phyloP scores from a whole-genome alignment of 768 basidiomycete genomes.

The Porpolomopsis calyptriformis region DNA sequence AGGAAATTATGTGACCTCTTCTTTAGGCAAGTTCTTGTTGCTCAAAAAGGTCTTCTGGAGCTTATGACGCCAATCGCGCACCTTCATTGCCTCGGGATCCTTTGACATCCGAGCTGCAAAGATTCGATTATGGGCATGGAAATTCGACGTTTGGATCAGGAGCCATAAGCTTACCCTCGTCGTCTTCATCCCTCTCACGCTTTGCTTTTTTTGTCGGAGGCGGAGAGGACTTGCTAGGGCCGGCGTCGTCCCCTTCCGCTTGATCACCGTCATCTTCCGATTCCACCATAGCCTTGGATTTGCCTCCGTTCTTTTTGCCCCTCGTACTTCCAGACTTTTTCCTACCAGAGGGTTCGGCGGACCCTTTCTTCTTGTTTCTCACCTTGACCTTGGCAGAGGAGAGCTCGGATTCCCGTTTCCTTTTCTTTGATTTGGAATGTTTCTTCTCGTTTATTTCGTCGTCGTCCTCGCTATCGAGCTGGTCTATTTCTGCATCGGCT shows the following conservation, averaged over 20 bases:
- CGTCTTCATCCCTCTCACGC: constrained; percentile 48
- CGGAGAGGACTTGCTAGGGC: constrained; percentile 46
- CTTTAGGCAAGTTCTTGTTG: constrained; percentile 50
- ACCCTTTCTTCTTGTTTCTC: constrained; percentile 34
- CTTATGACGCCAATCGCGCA: constrained; percentile 87
- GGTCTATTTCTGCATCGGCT: constrained; percentile 55
- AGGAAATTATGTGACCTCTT: constrained; percentile 39
- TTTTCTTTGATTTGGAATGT: constrained; percentile 33
- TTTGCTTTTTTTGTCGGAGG: constrained; percentile 58
- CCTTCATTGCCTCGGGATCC: constrained; percentile 57
- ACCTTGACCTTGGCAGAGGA: constrained; percentile 24
- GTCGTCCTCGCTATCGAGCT: constrained; percentile 47
- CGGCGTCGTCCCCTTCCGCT: constrained; percentile 38
- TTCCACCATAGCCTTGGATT: constrained; percentile 49
- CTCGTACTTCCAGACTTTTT: constrained; percentile 18
- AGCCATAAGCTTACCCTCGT: constrained; percentile 37
- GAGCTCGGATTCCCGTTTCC: constrained; percentile 13
- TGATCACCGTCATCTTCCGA: constrained; percentile 54
- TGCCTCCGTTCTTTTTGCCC: constrained; percentile 44
- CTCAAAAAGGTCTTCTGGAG: constrained; percentile 81
- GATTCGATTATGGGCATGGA: constrained; percentile 5
- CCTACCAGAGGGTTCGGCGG: constrained; percentile 26
- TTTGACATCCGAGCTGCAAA: constrained; percentile 39
- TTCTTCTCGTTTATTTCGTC: constrained; percentile 36
- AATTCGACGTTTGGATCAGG: constrained; percentile 1